These are phyloP conservation scores for Metschnikowia borealis DNA, from an alignment of 805 yeast genomes.

Conservation along the genomic window DNA sequence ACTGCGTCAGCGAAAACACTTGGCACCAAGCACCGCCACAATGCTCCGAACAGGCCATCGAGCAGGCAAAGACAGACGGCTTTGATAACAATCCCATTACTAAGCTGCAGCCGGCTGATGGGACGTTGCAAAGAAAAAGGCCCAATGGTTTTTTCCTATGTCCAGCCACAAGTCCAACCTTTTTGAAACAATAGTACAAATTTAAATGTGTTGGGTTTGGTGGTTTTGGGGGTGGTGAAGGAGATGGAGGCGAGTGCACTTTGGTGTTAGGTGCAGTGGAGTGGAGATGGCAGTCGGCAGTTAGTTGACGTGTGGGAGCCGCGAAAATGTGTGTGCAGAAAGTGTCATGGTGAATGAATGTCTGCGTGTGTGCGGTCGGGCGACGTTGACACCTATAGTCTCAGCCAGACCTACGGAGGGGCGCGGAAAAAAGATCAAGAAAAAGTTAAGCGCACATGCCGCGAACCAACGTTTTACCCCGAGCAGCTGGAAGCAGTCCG, in stretches of 20 bases:
- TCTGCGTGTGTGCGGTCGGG: not conserved
- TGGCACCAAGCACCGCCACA: not conserved
- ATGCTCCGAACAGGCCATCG: not conserved
- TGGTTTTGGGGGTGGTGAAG: too few relatives aligned
- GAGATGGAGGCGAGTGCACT: not conserved
- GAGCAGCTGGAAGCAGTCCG: not conserved
- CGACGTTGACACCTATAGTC: constrained; percentile 1
- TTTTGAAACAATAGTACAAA: too few relatives aligned
- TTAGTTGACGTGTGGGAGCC: too few relatives aligned
- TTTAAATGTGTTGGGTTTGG: too few relatives aligned
- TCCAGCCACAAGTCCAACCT: too few relatives aligned
- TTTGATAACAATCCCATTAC: not conserved
- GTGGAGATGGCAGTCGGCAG: too few relatives aligned
- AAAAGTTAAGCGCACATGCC: constrained; percentile 1
- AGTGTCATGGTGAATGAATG: not conserved
- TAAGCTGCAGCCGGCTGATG: too few relatives aligned
- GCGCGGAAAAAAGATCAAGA: constrained; percentile 1
- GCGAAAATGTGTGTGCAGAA: not conserved
- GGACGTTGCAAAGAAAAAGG: too few relatives aligned
- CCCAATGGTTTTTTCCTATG: too few relatives aligned
- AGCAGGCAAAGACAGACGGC: not conserved
- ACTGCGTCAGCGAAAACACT: not conserved
- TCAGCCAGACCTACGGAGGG: not conserved
- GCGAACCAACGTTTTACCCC: constrained; percentile 1
- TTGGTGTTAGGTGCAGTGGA: too few relatives aligned